Conservation (phyloP, 2,329 filamentous ascomycete genomes). For the Monosporascus sp. region DNA sequence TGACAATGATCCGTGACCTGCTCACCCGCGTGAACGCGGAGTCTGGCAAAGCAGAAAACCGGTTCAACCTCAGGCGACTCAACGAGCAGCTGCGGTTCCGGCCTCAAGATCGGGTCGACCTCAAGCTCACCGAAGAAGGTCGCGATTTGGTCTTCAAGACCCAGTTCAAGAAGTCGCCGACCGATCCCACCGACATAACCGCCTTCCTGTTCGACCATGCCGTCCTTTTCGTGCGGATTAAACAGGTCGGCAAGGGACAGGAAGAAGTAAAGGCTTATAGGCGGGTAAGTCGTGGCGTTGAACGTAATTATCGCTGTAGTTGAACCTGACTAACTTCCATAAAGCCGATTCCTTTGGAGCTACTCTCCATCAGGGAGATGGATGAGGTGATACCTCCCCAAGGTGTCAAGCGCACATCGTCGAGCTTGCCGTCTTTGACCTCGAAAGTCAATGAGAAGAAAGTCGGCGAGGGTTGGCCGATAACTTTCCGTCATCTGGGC, state of each 20-base stretch:
- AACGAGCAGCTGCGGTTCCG: constrained; percentile 90
- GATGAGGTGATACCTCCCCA: constrained; percentile 83
- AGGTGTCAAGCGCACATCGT: constrained; percentile 82
- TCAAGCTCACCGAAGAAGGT: constrained; percentile 90
- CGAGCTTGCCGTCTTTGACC: constrained; percentile 58
- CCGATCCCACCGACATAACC: constrained; percentile 83
- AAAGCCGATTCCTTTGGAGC: constrained; percentile 85
- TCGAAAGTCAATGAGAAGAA: constrained; percentile 48
- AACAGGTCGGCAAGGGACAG: constrained; percentile 76
- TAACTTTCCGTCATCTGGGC: constrained; percentile 92
- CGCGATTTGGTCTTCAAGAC: constrained; percentile 94
- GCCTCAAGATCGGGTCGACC: constrained; percentile 82
- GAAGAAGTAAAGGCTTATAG: constrained; percentile 95
- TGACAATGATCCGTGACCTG: constrained; percentile 80
- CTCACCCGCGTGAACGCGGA: constrained; percentile 86
- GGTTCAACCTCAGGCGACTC: constrained; percentile 88
- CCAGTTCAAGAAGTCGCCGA: constrained; percentile 85
- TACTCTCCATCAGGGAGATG: constrained; percentile 94
- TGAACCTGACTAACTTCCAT: constrained; percentile 5
- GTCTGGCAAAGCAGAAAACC: constrained; percentile 94
- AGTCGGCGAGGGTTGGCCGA: constrained; percentile 75
- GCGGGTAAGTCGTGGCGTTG: constrained; percentile 41
- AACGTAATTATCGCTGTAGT: neutral
- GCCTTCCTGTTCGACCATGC: constrained; percentile 97
- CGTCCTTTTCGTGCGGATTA: constrained; percentile 83